Evolutionary conservation across 1,139 yeast genomes (phyloP).

Genomic region (Sporopachydermia cereana): DNA sequence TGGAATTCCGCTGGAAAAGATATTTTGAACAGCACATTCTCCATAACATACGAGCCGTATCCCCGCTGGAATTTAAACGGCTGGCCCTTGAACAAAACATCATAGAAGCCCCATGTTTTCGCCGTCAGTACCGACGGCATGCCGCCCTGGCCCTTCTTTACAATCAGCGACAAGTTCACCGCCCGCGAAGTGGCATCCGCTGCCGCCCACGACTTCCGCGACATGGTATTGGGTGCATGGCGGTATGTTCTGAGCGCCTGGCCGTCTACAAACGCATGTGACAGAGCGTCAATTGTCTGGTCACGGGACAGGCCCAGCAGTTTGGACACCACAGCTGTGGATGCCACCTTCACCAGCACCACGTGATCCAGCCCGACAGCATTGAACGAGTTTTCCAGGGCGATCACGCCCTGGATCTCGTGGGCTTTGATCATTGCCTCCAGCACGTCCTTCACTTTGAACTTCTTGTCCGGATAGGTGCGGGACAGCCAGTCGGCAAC

Average conservation of each 20-base stretch:
- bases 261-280: constrained; percentile 52
- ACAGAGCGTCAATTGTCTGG: constrained; percentile 42
- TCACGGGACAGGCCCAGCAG: constrained; percentile 36
- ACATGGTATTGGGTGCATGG: constrained; percentile 52
- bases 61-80: constrained; percentile 41
- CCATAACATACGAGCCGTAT: constrained; percentile 51
- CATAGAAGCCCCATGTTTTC: constrained; percentile 50
- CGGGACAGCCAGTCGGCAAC: constrained; percentile 47
- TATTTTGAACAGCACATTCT: constrained; percentile 45
- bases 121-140: constrained; percentile 48
- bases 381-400: constrained; percentile 47
- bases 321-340: constrained; percentile 46
- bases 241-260: constrained; percentile 47
- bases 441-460: constrained; percentile 37
- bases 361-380: constrained; percentile 52
- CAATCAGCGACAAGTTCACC: constrained; percentile 41
- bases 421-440: constrained; percentile 50
- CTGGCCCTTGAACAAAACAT: constrained; percentile 41
- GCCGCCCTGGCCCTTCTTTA: constrained; percentile 41
- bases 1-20: constrained; percentile 59
- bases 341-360: constrained; percentile 45
- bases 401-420: constrained; percentile 47
- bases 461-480: constrained; percentile 29
- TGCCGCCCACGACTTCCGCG: constrained; percentile 57
- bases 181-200: constrained; percentile 55